Base-by-base conservation (phyloP, 345 rosid genomes). In the Excoecaria agallocha region DNA sequence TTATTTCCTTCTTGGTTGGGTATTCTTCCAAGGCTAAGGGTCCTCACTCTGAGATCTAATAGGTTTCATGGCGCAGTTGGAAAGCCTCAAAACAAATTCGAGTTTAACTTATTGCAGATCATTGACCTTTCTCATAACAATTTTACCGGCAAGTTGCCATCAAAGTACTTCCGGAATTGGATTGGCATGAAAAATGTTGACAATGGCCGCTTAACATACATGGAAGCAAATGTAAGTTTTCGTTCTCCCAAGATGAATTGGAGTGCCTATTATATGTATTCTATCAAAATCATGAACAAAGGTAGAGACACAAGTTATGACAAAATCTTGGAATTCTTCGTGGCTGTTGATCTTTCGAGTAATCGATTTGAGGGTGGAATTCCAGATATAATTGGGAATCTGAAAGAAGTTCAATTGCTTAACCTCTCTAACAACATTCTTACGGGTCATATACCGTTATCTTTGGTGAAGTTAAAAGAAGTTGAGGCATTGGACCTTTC, bases 401-500 rank as follows among this genome's bases (percentile, higher is more conserved):
- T 77, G 1, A 24, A 10, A 5, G 61, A 11, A n/a, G 71, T 77
- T 16, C 13, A 11, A 46, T 5, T n/a, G 12, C 30, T 77, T 5
- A 77, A 71, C 80, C 12, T 77, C 58, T 77, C 80, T 8, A 64
- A 45, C 3, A 71, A 77, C 58, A 54, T 35, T 30, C 72, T 71
- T 20, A 70, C 12, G 0, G 74, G 50, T 16, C 43, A 2, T 0
- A 76, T 76, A 25, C 79, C 79, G 10, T 3, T 72, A 20, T 15
- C 50, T 13, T 45, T 77, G 0, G 80, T 60, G 1, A 46, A 71
- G 24, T 6, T 77, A 38, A 56, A 12, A 13, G 71, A 46, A 45
- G 45, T 77, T 3, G 80, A 77, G 49, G 60, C 80, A 15, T 19
- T 77, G 15, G 76, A 71, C n/a, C 75, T 71, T n/a, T 77, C 80